Base-by-base conservation (phyloP, 2,329 filamentous ascomycete species). In the Thelonectria discophora region DNA sequence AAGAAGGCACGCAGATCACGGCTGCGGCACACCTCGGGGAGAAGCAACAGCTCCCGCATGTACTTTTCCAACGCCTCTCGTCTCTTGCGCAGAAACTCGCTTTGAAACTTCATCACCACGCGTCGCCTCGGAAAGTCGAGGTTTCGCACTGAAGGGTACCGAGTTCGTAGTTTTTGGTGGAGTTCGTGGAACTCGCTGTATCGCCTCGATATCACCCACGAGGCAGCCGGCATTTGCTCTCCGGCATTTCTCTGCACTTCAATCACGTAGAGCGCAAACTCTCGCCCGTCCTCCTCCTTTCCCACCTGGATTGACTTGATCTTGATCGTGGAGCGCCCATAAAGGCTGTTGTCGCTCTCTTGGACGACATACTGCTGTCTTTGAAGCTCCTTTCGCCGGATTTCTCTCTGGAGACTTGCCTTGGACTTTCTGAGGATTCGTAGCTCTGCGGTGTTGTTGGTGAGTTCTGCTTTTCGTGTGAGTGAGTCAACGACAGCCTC, bases 151-250 rank as follows among this genome's bases (percentile, higher is more conserved):
- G 92, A 94, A 0, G 93, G 89, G 71, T 97, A 99, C 64, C 90
- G 88, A 40, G 89, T 85, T 55, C 95, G 89, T 24, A 99, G 84
- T 57, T 90, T 90, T 74, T 97, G 95, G 74, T 99, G 93, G 17
- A 99, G 86, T 65, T 97, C 94, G 71, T 97, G 93, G 72, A 99
- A 99, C 76, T 98, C 94, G 79, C 93, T 97, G 75, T 99, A 99
- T 67, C 95, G 87, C 58, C 94, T 87, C n/a, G 92, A 91, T 45
- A 99, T 88, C 13, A 90, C 88, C 95, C 95, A 99, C 3, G 92
- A 91, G 0, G 94, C 94, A n/a, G 94, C 93, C 3, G 94, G 92
- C 91, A 98, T 97, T 76, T 97, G 92, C 73, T 98, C 94, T 15
- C 94, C 94, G 2, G 94, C 93, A 71, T 94, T 90, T 60, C 94